Evolutionary conservation across 2,329 filamentous ascomycete species (phyloP).

Genomic region (Scopulariopsis brevicaulis): DNA sequence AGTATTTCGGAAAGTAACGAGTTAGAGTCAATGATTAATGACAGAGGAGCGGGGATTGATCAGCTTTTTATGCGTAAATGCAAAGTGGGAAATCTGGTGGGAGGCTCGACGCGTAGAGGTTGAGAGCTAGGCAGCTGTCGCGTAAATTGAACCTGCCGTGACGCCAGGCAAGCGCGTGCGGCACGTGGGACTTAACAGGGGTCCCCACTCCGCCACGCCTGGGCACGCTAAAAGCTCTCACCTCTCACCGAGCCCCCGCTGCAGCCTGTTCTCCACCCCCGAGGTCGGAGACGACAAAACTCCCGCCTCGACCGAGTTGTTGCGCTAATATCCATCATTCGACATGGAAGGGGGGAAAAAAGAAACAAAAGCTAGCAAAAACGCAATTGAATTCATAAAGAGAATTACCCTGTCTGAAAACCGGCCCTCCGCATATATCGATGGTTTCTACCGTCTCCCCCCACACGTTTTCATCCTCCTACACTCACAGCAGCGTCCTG

Average conservation of each 20-base stretch:
- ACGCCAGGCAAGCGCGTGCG: not conserved
- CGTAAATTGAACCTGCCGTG: not conserved
- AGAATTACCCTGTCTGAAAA: not conserved
- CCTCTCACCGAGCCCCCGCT: no score
- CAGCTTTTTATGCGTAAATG: not conserved
- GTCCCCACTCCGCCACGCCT: not conserved
- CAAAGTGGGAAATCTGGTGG: not conserved
- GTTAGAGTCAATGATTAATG: no score
- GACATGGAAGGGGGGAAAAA: no score
- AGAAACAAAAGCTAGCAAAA: not conserved
- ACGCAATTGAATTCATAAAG: not conserved
- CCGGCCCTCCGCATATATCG: not conserved
- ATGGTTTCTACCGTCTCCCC: not conserved
- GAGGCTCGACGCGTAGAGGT: not conserved
- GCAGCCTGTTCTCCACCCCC: no score
- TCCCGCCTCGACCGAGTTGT: no score
- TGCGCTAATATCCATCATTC: no score
- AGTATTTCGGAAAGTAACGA: no score
- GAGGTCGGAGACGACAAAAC: no score
- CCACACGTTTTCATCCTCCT: not conserved
- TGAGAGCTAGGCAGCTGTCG: not conserved
- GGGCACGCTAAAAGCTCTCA: not conserved
- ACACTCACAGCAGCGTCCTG: not conserved
- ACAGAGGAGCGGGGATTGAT: not conserved
- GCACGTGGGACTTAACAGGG: not conserved